Conservation (phyloP, 2,329 filamentous ascomycete species). For the Pseudocercospora ulei region DNA sequence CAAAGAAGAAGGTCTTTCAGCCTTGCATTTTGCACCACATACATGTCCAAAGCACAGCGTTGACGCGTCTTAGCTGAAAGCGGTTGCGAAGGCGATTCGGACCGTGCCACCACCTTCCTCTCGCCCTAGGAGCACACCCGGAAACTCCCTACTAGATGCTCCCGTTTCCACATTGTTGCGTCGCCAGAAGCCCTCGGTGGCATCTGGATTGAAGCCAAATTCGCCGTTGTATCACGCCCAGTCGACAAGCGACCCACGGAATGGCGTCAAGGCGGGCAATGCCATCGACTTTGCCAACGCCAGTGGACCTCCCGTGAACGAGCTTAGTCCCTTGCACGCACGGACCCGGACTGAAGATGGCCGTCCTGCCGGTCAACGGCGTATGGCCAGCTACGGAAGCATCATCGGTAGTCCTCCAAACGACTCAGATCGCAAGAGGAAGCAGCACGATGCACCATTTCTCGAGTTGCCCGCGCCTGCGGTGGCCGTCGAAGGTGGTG, state of each 20-base stretch:
- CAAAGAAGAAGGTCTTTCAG: slow-evolving; percentile 14
- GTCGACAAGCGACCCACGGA: slow-evolving; percentile 13
- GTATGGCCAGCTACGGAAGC: slow-evolving; percentile 52
- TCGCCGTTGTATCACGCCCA: slow-evolving; percentile 9
- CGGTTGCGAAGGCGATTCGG: slow-evolving; percentile 11
- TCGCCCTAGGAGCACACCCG: slow-evolving; percentile 9
- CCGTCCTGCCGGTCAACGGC: slow-evolving; percentile 10
- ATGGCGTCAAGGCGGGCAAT: not conserved
- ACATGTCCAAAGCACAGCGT: not conserved
- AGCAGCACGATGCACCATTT: slow-evolving; percentile 37
- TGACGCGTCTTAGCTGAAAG: slow-evolving; percentile 9
- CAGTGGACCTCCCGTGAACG: slow-evolving; percentile 15
- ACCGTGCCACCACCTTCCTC: slow-evolving; percentile 10
- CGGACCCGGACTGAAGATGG: slow-evolving; percentile 10
- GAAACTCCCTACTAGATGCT: slow-evolving; percentile 15
- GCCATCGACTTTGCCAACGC: slow-evolving; percentile 2
- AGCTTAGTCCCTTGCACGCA: slow-evolving; percentile 28
- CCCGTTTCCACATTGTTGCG: slow-evolving; percentile 13
- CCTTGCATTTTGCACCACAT: not conserved
- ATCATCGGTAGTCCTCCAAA: slow-evolving; percentile 49
- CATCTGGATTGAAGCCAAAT: not conserved
- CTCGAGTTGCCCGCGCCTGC: slow-evolving; percentile 56
- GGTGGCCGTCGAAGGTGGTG: slow-evolving; percentile 29
- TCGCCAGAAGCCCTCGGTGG: slow-evolving; percentile 9
- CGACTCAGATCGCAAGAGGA: slow-evolving; percentile 16